A percentile compares a stretch with the other conserved stretches of the same genome.
Evolutionary conservation across 2,329 filamentous ascomycete genomes (phyloP).

Genomic region (Talaromyces marneffei): DNA sequence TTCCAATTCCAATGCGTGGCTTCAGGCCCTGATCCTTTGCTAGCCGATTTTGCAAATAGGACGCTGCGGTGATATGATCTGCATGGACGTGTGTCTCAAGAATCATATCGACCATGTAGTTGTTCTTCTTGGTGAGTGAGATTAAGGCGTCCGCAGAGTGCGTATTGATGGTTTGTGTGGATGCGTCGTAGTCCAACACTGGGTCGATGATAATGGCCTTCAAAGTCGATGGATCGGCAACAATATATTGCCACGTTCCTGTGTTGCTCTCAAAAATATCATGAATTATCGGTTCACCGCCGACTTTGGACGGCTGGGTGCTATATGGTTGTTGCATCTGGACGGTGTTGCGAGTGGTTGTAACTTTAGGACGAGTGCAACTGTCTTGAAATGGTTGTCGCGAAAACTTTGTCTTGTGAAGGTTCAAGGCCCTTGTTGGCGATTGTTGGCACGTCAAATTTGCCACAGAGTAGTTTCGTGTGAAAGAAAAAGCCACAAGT

Average conservation of each 20-base stretch:
- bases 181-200: constrained; percentile 53
- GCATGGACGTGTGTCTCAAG: constrained; percentile 60
- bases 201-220: constrained; percentile 56
- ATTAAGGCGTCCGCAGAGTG: constrained; percentile 50
- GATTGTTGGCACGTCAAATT: not conserved
- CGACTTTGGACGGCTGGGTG: not conserved
- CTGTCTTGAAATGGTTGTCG: not conserved
- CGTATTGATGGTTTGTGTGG: constrained; percentile 44
- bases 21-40: constrained; percentile 27
- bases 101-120: constrained; percentile 48
- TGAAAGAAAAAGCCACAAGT: too few relatives aligned
- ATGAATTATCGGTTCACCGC: constrained; percentile 23
- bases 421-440: too few relatives aligned
- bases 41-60: constrained; percentile 51
- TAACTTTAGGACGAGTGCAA: not conserved
- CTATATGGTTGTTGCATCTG: not conserved
- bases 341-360: not conserved
- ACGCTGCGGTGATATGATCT: constrained; percentile 55
- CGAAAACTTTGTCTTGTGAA: too few relatives aligned
- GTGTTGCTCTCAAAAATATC: constrained; percentile 39
- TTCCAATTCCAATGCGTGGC: constrained; percentile 53
- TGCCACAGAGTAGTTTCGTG: not conserved
- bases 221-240: constrained; percentile 48
- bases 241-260: constrained; percentile 28
- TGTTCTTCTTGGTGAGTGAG: constrained; percentile 36